Conservation (phyloP, 805 yeast species). For the Starmerella scarabaei region DNA sequence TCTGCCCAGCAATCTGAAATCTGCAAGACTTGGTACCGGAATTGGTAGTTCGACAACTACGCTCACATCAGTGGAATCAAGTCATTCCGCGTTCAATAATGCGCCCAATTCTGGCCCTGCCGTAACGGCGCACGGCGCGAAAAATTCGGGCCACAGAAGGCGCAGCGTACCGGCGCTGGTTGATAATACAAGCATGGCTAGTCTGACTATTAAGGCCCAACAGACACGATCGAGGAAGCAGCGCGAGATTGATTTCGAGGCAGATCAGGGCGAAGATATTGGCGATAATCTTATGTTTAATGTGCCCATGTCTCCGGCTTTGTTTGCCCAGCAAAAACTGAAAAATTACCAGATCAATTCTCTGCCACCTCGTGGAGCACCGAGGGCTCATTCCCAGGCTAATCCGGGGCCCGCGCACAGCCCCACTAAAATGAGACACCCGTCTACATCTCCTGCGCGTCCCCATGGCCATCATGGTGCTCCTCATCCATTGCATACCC, state of each 20-base stretch:
- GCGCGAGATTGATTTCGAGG: constrained; percentile 27
- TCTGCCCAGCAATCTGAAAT: not conserved
- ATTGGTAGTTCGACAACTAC: not conserved
- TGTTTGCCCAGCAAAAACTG: constrained; percentile 27
- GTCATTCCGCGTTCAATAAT: no score
- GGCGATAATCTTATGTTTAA: constrained; percentile 44
- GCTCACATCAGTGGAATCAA: not conserved
- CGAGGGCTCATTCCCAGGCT: not conserved
- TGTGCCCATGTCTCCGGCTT: constrained; percentile 50
- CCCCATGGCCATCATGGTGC: not conserved
- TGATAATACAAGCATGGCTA: constrained; percentile 22
- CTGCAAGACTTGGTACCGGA: not conserved
- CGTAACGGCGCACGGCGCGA: not conserved
- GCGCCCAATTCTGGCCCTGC: not conserved
- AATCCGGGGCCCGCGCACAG: not conserved
- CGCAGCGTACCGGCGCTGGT: constrained; percentile 14
- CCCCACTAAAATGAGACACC: not conserved
- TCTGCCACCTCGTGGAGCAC: not conserved
- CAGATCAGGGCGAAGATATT: constrained; percentile 40
- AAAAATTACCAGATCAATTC: constrained; percentile 3
- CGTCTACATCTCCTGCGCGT: not conserved
- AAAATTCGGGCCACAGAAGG: constrained; percentile 3
- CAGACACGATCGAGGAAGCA: constrained; percentile 20
- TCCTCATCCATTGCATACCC: no score
- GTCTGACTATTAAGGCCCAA: constrained; percentile 17